Base-by-base conservation (phyloP, 352 stramenopile genomes). In the Thraustochytrium sp. region DNA sequence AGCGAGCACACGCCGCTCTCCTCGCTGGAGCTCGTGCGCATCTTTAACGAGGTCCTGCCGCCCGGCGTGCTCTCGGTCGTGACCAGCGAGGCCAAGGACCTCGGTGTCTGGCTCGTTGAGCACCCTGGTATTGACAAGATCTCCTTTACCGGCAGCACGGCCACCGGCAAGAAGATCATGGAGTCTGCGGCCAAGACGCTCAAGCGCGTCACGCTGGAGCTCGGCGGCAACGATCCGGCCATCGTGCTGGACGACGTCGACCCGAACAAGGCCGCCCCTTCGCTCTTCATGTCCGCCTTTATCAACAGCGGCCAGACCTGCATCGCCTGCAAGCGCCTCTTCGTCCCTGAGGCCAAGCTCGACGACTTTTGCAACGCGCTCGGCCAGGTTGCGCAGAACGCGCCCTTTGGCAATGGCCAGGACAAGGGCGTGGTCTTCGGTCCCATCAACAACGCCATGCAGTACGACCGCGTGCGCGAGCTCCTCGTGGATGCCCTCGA, bases 1-100 rank as follows among this genome's bases (percentile, higher is more conserved):
- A 92, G 92, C 21, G 96, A 97, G 26, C 87, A 98, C 84, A 99
- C 97, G 44, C 91, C 91, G 31, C 86, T 97, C n/a, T 91, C 87
- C 8, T 90, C 90, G n/a, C 84, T 96, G 37, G 88, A 92, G 48
- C 82, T 97, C 26, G 92, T 86, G 0, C 85, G 89, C 11, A 86
- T 96, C 11, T 85, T 86, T 3, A 84, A 72, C 1, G 90, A 95
- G 2, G 90, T 89, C 1, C 87, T 92, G 42, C 89, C 89, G 13
- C 62, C 61, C 23, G 89, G 89, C 26, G 88, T 88, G 16, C 61
- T 92, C 46, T 91, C 91, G 75, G 76, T 92, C 4, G 51, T 92
- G 13, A 85, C 85, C 11, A 85, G 84, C 23, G 89, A 89, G n/a
- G 18, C 54, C 34, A 88, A 86, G 2, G 73, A 84, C 0, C 76